A percentile compares a stretch with the other conserved stretches of the same genome.
phyloP scores from a whole-genome alignment of 1,139 yeast species.

The Taiozyma onychis region DNA sequence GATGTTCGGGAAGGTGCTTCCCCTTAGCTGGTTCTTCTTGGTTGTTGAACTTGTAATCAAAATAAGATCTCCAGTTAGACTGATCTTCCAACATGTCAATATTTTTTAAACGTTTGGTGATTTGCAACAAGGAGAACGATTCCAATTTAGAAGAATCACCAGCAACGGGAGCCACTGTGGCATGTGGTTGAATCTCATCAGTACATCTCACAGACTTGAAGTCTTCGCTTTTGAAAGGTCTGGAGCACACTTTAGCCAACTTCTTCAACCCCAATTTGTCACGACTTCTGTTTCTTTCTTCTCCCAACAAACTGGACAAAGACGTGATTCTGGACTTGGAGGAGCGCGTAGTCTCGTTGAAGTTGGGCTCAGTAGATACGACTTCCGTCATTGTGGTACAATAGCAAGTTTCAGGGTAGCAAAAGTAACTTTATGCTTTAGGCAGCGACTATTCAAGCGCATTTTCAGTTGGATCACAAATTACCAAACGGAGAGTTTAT shows the following conservation, averaged over 20 bases:
- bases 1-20: not conserved
- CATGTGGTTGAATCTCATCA: conserved; percentile 1
- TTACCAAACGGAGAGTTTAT: not conserved
- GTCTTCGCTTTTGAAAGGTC: conserved; percentile 10
- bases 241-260: conserved; percentile 24
- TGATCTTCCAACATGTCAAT: not conserved
- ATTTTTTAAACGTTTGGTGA: conserved; percentile 3
- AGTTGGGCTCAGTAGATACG: not conserved
- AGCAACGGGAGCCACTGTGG: not conserved
- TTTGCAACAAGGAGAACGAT: conserved; percentile 7
- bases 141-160: conserved; percentile 9
- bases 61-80: conserved; percentile 2
- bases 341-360: conserved; percentile 6
- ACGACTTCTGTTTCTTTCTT: conserved; percentile 1
- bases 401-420: not conserved
- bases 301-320: conserved; percentile 15
- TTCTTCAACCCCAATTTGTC: conserved; percentile 22
- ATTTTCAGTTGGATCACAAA: not conserved
- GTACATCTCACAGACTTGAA: not conserved
- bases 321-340: conserved; percentile 17
- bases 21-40: not conserved
- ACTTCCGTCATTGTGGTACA: not conserved
- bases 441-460: not conserved
- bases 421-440: not conserved
- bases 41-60: conserved; percentile 1